phyloP scores from a whole-genome alignment of 1,284 basidiomycete species.

The Moniliophthora roreri region DNA sequence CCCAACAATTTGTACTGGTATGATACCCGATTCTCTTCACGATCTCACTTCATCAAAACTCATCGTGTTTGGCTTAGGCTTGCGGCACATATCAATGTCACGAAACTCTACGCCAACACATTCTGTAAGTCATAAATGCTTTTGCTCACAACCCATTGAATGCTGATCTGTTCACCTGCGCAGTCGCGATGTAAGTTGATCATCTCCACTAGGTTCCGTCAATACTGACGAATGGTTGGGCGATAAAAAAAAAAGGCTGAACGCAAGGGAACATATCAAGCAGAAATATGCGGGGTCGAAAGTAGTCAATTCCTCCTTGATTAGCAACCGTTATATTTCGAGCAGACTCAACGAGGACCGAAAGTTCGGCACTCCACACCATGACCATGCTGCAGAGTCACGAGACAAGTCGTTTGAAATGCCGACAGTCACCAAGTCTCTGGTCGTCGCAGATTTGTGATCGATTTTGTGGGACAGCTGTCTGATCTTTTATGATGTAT shows the following conservation, averaged over 20 bases:
- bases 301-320: background rate
- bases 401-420: constrained; percentile 5
- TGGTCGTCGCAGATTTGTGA: background rate
- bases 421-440: constrained; percentile 4
- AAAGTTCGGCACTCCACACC: too few species aligned
- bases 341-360: background rate
- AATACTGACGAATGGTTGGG: background rate
- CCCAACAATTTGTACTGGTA: constrained; percentile 24
- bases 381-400: background rate
- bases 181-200: constrained; percentile 18
- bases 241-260: background rate
- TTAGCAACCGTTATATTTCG: background rate
- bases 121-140: constrained; percentile 22
- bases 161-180: background rate
- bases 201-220: background rate
- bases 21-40: background rate
- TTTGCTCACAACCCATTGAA: background rate
- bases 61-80: background rate
- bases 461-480: background rate
- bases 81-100: constrained; percentile 26
- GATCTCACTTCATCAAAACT: background rate
- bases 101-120: constrained; percentile 28
- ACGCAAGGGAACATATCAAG: constrained; percentile 1
- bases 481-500: background rate
- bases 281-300: background rate